Conservation (phyloP, 2,329 filamentous ascomycete genomes). For the Polytolypa hystricis region DNA sequence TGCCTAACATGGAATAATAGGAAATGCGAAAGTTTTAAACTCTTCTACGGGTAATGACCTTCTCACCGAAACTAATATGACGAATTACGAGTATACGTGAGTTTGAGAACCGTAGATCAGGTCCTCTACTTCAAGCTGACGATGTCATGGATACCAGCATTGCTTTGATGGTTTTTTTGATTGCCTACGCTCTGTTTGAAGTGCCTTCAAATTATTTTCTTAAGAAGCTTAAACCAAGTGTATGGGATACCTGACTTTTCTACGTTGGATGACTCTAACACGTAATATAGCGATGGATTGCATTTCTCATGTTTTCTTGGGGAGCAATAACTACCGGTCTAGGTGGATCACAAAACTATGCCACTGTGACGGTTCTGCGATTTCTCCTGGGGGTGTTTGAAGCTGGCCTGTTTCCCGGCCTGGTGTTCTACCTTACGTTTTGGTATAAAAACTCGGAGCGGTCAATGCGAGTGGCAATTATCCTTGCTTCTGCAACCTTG, state of each 20-base stretch:
- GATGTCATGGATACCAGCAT: conserved; percentile 22
- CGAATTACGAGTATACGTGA: conserved; percentile 48
- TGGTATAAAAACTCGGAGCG: conserved; percentile 48
- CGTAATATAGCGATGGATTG: conserved; percentile 33
- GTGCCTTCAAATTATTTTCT: conserved; percentile 41
- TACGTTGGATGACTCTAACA: neutral
- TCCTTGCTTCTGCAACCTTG: conserved; percentile 44
- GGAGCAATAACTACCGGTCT: conserved; percentile 39
- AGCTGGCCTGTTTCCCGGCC: conserved; percentile 40
- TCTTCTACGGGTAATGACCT: conserved; percentile 49
- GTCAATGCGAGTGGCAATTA: conserved; percentile 47
- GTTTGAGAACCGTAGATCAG: conserved; percentile 7
- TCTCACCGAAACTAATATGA: conserved; percentile 51
- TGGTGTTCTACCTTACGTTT: conserved; percentile 41
- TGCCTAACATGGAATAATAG: too few species aligned
- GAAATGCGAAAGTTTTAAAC: conserved; percentile 57
- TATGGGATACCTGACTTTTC: conserved; percentile 8
- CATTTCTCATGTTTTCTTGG: conserved; percentile 42
- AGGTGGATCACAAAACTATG: conserved; percentile 33
- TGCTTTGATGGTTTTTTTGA: conserved; percentile 38
- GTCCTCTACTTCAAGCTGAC: too few species aligned
- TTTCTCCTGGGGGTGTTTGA: conserved; percentile 41
- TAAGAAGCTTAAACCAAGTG: conserved; percentile 37
- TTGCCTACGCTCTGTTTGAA: conserved; percentile 41
- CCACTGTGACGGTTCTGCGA: conserved; percentile 35